phyloP scores from a whole-genome alignment of 2,329 filamentous ascomycete genomes.

The Alternaria burnsii region DNA sequence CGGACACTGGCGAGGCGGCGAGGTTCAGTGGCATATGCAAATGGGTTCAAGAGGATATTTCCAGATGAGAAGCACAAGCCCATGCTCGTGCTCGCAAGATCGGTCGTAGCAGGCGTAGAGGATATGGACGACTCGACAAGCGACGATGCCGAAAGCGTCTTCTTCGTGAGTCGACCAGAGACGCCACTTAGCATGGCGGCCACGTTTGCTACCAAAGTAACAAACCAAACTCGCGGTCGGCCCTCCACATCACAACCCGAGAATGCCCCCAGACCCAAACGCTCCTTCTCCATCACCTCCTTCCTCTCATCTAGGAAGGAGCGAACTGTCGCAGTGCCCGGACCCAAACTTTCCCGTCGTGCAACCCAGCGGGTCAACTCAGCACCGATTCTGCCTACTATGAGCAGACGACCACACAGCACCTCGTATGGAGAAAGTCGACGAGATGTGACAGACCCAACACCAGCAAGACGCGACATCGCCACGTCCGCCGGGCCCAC shows the following conservation, averaged over 20 bases:
- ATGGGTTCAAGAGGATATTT: conserved; percentile 54
- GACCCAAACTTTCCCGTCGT: conserved; percentile 38
- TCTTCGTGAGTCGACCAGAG: conserved; percentile 49
- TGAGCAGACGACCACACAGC: conserved; percentile 50
- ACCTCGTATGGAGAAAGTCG: conserved; percentile 49
- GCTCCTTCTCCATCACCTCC: conserved; percentile 62
- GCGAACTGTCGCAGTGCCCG: conserved; percentile 39
- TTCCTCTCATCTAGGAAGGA: conserved; percentile 53
- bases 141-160: conserved; percentile 51
- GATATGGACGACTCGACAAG: conserved; percentile 50
- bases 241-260: conserved; percentile 31
- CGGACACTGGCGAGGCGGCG: conserved; percentile 53
- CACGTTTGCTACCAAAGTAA: conserved; percentile 38
- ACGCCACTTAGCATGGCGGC: conserved; percentile 48
- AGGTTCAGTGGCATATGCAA: conserved; percentile 49
- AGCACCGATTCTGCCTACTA: conserved; percentile 46
- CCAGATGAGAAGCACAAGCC: conserved; percentile 56
- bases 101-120: conserved; percentile 44
- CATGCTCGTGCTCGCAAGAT: conserved; percentile 58
- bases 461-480: conserved; percentile 40
- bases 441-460: conserved; percentile 48
- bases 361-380: conserved; percentile 46
- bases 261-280: conserved; percentile 48
- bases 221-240: conserved; percentile 19
- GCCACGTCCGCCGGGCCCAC: conserved; percentile 37